Evolutionary conservation across 305 asterid species (phyloP).

Genomic region (Ajuga reptans): DNA sequence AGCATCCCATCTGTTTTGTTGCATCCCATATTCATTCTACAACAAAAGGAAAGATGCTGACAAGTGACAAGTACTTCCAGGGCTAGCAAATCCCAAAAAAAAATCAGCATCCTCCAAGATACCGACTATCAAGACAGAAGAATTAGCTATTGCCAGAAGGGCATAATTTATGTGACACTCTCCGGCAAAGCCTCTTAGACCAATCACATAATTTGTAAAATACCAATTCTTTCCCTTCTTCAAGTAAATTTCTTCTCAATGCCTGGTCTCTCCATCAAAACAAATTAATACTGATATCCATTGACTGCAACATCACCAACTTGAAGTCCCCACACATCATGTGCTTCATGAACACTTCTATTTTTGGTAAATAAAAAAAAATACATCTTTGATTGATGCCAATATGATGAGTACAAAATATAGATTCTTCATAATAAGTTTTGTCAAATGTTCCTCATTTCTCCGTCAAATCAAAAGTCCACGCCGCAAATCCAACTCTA

Average conservation of each 20-base stretch:
- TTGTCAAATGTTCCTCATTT: too few relatives aligned
- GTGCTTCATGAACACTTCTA: background rate
- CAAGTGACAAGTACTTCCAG: background rate
- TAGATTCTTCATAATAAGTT: too few relatives aligned
- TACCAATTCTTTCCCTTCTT: background rate
- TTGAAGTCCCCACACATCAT: too few relatives aligned
- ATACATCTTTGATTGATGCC: too few relatives aligned
- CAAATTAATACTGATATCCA: background rate
- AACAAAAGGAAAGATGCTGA: background rate
- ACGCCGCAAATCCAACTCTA: background rate
- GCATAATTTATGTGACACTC: background rate
- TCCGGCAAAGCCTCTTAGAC: background rate
- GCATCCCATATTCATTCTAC: constrained; percentile 1
- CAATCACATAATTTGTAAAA: background rate
- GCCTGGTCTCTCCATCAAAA: background rate
- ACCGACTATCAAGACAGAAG: background rate
- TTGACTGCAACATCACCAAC: background rate
- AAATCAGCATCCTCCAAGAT: background rate
- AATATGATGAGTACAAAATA: too few relatives aligned
- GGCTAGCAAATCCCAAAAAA: background rate
- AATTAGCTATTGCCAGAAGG: background rate
- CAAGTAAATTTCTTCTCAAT: background rate
- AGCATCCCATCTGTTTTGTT: background rate
- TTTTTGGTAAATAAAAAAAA: too few relatives aligned
- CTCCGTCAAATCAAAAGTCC: background rate